Conservation (phyloP, 306 rosid genomes). For the Alnus glutinosa region DNA sequence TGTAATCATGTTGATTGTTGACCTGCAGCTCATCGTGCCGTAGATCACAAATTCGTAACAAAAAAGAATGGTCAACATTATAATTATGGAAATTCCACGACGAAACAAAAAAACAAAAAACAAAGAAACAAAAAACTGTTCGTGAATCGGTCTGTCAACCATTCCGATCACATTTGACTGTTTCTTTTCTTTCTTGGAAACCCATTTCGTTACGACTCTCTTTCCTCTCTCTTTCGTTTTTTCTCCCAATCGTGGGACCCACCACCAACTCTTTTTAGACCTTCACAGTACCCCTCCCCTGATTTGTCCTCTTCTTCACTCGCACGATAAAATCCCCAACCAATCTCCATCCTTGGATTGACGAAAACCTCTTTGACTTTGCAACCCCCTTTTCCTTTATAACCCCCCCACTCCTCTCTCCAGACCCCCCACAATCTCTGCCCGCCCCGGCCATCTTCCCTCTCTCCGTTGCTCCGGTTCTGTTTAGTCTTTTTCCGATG, state of each 20-base stretch:
- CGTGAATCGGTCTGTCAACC: no score
- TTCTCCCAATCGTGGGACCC: constrained; percentile 29
- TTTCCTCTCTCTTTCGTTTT: not conserved
- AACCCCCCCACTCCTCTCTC: not conserved
- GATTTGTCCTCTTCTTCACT: constrained; percentile 24
- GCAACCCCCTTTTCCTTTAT: constrained; percentile 35
- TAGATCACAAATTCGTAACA: no score
- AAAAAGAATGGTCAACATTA: no score
- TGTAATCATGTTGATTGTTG: no score
- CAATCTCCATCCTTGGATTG: constrained; percentile 49
- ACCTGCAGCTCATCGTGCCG: no score
- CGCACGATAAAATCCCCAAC: constrained; percentile 24
- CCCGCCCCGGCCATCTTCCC: not conserved
- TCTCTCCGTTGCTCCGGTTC: not conserved
- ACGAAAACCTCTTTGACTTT: constrained; percentile 58
- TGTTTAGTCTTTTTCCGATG: constrained; percentile 27
- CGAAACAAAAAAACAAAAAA: no score
- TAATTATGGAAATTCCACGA: no score
- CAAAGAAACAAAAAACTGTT: no score
- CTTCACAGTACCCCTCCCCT: constrained; percentile 33
- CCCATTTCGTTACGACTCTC: no score
- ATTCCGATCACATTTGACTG: no score
- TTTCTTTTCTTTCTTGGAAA: no score
- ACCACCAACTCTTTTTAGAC: constrained; percentile 36
- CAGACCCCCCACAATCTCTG: not conserved